A percentile compares a stretch with the other conserved stretches of the same genome.
Conservation (phyloP, 225 moss, liverwort and hornwort species). For the Marchantia paleacea region DNA sequence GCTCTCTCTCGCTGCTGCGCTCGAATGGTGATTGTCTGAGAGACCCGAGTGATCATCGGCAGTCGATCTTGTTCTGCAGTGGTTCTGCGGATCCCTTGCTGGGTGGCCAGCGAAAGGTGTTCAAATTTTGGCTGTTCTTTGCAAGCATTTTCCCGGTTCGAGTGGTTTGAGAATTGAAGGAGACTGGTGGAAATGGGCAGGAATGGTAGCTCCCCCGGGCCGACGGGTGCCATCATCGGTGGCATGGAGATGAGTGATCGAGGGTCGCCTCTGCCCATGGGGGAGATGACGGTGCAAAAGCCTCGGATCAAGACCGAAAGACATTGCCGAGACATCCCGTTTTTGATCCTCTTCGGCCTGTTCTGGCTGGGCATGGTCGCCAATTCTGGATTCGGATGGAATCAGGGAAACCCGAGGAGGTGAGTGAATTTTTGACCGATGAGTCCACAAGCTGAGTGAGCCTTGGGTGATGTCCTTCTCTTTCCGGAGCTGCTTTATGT, state of each 20-base stretch:
- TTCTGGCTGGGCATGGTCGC: slow-evolving; percentile 66
- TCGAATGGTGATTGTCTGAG: background rate
- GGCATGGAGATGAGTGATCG: slow-evolving; percentile 51
- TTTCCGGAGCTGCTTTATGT: background rate
- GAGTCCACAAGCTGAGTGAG: background rate
- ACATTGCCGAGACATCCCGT: slow-evolving; percentile 71
- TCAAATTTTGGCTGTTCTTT: background rate
- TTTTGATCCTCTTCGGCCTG: slow-evolving; percentile 53
- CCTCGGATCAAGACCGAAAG: slow-evolving; percentile 68
- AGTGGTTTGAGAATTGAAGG: background rate
- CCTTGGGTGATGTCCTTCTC: background rate
- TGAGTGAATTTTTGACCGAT: slow-evolving; percentile 22
- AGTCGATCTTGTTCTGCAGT: background rate
- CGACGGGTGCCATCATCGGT: slow-evolving; percentile 70
- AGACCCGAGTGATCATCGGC: background rate
- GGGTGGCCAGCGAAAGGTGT: too few species aligned
- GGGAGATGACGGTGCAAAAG: slow-evolving; percentile 26
- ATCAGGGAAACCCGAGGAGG: slow-evolving; percentile 71
- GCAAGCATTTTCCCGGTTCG: background rate
- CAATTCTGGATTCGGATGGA: slow-evolving; percentile 69
- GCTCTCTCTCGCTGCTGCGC: too few species aligned
- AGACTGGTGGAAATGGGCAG: slow-evolving; percentile 44
- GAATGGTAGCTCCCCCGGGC: slow-evolving; percentile 43
- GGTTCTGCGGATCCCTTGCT: too few species aligned
- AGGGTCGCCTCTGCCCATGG: slow-evolving; percentile 21